Base-by-base conservation (phyloP, 257 asterid genomes). In the Solanum pennellii region DNA sequence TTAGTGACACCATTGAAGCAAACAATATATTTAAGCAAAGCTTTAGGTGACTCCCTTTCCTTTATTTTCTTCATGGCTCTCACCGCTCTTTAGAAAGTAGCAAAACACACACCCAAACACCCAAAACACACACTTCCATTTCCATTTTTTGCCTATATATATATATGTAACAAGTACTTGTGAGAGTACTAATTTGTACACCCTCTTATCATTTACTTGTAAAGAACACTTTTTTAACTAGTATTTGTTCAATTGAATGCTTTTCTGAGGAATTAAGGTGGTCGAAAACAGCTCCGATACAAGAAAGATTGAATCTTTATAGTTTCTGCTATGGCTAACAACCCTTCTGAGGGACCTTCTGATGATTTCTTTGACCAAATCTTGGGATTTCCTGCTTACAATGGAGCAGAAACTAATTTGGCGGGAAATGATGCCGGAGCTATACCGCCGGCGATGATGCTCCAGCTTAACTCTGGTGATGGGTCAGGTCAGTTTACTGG, bases 361-460 rank as follows among this genome's bases (percentile, higher is more conserved):
- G 99, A 97, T 89, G 99, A 97, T 88, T 97, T 97, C 91, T 89
- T 97, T 45, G 99, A 97, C 85, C 98, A 96, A 89, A 91, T 97
- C 84, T 86, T 97, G 33, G 95, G 98, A 82, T 97, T 92, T 86
- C 99, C 94, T 41, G 85, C 93, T 84, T 96, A 94, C 72, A 92
- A 90, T 72, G 90, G 86, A 25, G 87, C 86, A 3, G 89, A 88
- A 0, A 75, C 92, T 29, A 92, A 92, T 90, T 89, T 94, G 68
- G 92, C 88, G 72, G 91, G 91, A 62, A 89, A 87, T 76, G 91
- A 87, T 18, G 86, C 83, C 35, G 16, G 77, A 84, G 47, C 89
- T 62, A 60, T 65, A 15, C 86, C 89, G 66, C 88, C 88, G 84
- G 89, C 91, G 52, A 90, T 91, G 92, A 87, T 91, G 93, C 89